Evolutionary conservation across 1,139 yeast genomes (phyloP).

Genomic region (Geotrichum phurueaensis): DNA sequence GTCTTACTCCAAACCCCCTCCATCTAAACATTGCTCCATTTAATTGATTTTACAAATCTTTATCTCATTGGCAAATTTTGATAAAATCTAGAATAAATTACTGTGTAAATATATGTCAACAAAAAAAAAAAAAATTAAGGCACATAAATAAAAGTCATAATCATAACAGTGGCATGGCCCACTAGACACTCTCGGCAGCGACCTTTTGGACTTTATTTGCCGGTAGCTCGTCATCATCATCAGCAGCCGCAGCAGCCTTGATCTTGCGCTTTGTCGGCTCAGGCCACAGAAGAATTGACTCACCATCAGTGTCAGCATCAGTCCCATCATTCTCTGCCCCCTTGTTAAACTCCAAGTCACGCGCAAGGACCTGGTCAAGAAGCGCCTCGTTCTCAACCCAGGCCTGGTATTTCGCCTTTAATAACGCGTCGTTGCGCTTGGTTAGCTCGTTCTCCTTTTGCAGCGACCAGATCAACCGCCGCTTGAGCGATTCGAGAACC

Average conservation of each 20-base stretch:
- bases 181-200: not conserved
- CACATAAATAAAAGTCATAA: not conserved
- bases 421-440: constrained; percentile 38
- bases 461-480: constrained; percentile 44
- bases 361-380: constrained; percentile 45
- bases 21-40: not conserved
- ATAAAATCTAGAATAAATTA: not conserved
- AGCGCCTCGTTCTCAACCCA: constrained; percentile 57
- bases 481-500: constrained; percentile 33
- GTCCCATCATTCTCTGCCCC: constrained; percentile 12
- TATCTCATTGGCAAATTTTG: not conserved
- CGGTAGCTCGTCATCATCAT: not conserved
- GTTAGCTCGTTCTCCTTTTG: constrained; percentile 46
- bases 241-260: not conserved
- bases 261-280: not conserved
- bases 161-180: not conserved
- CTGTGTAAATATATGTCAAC: not conserved
- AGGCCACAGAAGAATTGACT: not conserved
- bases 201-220: not conserved
- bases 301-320: not conserved
- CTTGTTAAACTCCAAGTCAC: constrained; percentile 25
- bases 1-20: not conserved
- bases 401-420: constrained; percentile 40
- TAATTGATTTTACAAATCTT: not conserved
- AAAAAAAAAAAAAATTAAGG: not conserved